phyloP scores from a whole-genome alignment of 805 yeast genomes.

The Saturnispora sanitii region DNA sequence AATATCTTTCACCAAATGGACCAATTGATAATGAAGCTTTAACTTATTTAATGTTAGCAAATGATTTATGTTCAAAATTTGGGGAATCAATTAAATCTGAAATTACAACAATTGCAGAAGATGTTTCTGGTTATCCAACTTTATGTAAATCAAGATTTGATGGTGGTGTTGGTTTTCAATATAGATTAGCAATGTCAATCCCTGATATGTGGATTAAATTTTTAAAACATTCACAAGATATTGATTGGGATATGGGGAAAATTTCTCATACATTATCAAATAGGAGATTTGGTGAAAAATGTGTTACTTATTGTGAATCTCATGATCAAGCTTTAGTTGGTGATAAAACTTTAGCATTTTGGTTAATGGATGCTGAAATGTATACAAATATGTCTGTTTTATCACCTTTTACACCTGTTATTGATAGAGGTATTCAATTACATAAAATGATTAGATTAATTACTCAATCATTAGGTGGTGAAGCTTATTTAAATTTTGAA shows the following conservation, averaged over 20 bases:
- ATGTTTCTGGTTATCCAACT: constrained; percentile 96
- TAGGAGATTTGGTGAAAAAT: constrained; percentile 78
- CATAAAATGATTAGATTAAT: constrained; percentile 85
- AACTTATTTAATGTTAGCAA: constrained; percentile 84
- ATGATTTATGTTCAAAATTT: constrained; percentile 54
- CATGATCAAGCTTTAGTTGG: constrained; percentile 98
- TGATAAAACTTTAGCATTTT: constrained; percentile 90
- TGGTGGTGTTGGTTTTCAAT: constrained; percentile 94
- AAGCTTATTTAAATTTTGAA: constrained; percentile 90
- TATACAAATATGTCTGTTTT: constrained; percentile 86
- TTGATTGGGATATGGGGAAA: constrained; percentile 81
- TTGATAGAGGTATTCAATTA: constrained; percentile 83
- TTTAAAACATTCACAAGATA: constrained; percentile 73
- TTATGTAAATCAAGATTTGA: constrained; percentile 59
- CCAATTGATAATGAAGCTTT: constrained; percentile 84
- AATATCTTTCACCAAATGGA: constrained; percentile 66
- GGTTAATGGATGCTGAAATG: constrained; percentile 99
- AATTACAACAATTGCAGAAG: constrained; percentile 82
- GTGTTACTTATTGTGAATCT: constrained; percentile 87
- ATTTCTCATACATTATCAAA: constrained; percentile 78
- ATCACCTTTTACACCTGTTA: constrained; percentile 60
- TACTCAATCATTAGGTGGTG: constrained; percentile 92
- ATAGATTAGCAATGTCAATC: constrained; percentile 90
- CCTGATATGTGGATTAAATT: constrained; percentile 99
- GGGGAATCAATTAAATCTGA: constrained; percentile 23